These are phyloP conservation scores for Pistacia atlantica DNA, from an alignment of 345 rosid species.

Conservation along the genomic window DNA sequence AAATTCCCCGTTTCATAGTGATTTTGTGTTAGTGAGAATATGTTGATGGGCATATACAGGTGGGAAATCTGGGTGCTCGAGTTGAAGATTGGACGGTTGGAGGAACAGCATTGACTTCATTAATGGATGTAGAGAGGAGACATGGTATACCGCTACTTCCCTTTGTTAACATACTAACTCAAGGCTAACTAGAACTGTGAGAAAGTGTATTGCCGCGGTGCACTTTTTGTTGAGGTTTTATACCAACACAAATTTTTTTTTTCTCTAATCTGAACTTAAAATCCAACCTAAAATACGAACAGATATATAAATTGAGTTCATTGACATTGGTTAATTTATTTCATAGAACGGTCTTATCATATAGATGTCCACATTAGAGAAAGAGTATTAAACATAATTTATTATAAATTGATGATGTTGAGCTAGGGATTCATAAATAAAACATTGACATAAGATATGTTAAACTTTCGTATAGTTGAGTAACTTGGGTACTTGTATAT, in stretches of 20 bases:
- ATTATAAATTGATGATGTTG: not conserved
- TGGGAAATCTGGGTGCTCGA: conserved; percentile 41
- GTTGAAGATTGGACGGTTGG: conserved; percentile 47
- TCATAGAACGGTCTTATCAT: no score
- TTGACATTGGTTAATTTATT: no score
- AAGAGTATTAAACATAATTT: not conserved
- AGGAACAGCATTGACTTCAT: conserved; percentile 45
- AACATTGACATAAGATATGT: not conserved
- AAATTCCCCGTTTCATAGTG: not conserved
- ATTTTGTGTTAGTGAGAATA: not conserved
- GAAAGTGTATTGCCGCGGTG: no score
- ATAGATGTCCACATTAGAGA: no score
- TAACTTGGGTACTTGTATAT: not conserved
- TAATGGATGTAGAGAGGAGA: conserved; percentile 63
- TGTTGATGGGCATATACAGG: conserved; percentile 21
- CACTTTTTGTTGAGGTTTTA: no score
- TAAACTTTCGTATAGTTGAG: not conserved
- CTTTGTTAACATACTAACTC: not conserved
- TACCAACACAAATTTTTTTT: no score
- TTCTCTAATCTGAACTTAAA: no score
- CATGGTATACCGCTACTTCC: conserved; percentile 34
- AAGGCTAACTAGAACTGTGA: no score
- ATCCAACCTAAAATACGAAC: no score
- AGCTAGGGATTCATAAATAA: not conserved
- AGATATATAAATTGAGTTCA: no score